These are phyloP conservation scores for Dothistroma septosporum DNA, from an alignment of 2,329 filamentous ascomycete genomes.

Conservation along the genomic window DNA sequence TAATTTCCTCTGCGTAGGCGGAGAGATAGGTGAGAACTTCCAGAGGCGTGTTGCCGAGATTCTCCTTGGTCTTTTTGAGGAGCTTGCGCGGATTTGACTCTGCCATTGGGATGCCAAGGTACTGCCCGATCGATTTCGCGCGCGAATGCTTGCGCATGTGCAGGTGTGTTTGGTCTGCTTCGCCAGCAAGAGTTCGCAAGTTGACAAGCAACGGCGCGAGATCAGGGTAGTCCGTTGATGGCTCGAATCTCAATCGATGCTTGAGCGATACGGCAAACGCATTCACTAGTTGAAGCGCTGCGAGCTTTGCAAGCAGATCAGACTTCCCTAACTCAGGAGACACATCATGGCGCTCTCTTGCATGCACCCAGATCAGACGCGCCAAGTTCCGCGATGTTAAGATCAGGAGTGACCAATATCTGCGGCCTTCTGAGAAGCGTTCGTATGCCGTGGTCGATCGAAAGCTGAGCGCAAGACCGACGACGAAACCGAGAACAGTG, in stretches of 20 bases:
- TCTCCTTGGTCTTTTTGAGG: conserved; percentile 67
- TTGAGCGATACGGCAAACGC: conserved; percentile 75
- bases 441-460: conserved; percentile 74
- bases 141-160: conserved; percentile 34
- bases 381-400: conserved; percentile 55
- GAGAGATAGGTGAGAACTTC: conserved; percentile 73
- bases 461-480: conserved; percentile 73
- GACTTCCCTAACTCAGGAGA: conserved; percentile 51
- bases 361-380: conserved; percentile 79
- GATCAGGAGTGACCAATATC: conserved; percentile 57
- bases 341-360: conserved; percentile 55
- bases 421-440: conserved; percentile 57
- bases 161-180: conserved; percentile 47
- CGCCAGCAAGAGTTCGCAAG: conserved; percentile 69
- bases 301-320: conserved; percentile 66
- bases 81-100: conserved; percentile 72
- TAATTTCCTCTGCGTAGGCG: conserved; percentile 60
- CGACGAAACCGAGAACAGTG: conserved; percentile 76
- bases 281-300: conserved; percentile 71
- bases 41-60: conserved; percentile 76
- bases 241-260: conserved; percentile 79
- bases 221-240: conserved; percentile 72
- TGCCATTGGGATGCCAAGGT: conserved; percentile 72
- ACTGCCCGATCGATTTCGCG: conserved; percentile 52
- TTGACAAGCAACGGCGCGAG: conserved; percentile 65